These are phyloP conservation scores for Botrytis aclada DNA, from an alignment of 2,329 filamentous ascomycete species.

Conservation along the genomic window DNA sequence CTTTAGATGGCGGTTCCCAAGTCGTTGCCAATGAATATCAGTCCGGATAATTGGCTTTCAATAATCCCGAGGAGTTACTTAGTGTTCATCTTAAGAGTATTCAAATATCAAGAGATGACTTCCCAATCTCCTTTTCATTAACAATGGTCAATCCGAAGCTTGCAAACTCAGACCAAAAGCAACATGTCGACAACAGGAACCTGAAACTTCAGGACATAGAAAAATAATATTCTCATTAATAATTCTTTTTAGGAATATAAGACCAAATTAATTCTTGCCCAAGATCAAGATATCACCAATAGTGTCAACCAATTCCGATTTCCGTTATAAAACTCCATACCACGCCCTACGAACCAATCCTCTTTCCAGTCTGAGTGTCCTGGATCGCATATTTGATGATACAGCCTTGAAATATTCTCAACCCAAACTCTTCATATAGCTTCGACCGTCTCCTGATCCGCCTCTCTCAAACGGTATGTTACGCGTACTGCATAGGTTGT, in stretches of 20 bases:
- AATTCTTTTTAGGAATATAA: neutral
- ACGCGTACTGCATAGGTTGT: constrained; percentile 37
- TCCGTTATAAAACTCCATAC: neutral
- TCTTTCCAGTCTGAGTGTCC: neutral
- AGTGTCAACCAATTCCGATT: neutral
- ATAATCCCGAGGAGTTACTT: neutral
- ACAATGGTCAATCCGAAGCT: neutral
- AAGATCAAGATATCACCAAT: neutral
- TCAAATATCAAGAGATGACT: neutral
- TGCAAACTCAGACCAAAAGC: neutral
- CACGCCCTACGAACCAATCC: neutral
- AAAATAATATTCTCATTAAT: neutral
- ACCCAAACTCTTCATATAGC: neutral
- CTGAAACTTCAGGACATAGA: constrained; percentile 9
- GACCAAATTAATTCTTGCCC: neutral
- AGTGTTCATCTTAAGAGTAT: neutral
- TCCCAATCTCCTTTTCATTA: neutral
- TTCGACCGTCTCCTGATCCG: no score
- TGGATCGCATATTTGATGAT: neutral
- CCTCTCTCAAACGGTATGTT: neutral
- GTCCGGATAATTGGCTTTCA: neutral
- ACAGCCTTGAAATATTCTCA: neutral
- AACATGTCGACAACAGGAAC: neutral
- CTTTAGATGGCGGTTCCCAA: neutral
- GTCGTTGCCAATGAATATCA: neutral